phyloP scores from a whole-genome alignment of 2,329 filamentous ascomycete species.

The Dothistroma pini region DNA sequence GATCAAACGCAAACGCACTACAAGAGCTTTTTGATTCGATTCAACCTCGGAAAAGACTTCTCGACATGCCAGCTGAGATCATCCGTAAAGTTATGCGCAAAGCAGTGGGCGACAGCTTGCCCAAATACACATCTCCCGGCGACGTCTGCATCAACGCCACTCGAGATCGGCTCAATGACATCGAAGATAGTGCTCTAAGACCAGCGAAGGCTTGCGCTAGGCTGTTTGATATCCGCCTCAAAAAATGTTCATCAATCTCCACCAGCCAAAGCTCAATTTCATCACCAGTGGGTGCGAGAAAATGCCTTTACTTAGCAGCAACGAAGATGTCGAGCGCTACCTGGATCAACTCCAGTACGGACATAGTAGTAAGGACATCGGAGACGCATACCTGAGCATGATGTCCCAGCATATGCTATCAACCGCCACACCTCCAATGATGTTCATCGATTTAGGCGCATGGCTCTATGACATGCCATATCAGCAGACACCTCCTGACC shows the following conservation, averaged over 20 bases:
- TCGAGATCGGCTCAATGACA: background rate
- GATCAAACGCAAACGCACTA: background rate
- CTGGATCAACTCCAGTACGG: background rate
- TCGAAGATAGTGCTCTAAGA: background rate
- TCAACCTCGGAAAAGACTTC: background rate
- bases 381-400: background rate
- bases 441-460: background rate
- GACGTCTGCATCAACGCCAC: background rate
- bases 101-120: background rate
- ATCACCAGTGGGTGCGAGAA: background rate
- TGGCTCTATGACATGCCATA: no score
- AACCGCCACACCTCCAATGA: background rate
- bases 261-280: background rate
- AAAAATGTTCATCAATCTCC: background rate
- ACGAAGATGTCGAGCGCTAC: background rate
- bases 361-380: background rate
- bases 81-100: background rate
- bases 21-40: background rate
- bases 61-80: background rate
- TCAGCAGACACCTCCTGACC: no score
- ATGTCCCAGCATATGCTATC: background rate
- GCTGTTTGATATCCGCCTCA: background rate
- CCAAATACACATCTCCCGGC: background rate
- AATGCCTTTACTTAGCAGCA: background rate
- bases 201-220: background rate